phyloP scores from a whole-genome alignment of 2,329 filamentous ascomycete genomes.

The Calonectria crousiana region DNA sequence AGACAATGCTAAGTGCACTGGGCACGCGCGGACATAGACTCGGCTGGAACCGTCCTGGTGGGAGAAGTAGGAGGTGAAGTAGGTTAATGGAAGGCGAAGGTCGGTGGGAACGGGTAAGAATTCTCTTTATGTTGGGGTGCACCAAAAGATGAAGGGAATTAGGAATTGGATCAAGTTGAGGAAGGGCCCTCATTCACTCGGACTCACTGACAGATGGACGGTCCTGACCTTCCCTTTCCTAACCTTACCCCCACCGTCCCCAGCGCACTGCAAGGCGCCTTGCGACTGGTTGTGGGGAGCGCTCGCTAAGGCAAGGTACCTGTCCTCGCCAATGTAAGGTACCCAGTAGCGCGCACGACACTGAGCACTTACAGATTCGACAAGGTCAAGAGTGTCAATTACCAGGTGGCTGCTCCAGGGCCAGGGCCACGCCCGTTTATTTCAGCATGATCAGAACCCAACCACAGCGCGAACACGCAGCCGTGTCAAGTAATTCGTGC shows the following conservation, averaged over 20 bases:
- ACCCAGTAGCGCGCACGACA: slow-evolving; percentile 6
- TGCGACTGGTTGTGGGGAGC: slow-evolving; percentile 13
- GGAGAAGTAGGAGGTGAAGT: not conserved
- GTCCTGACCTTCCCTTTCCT: not conserved
- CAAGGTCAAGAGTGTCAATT: not conserved
- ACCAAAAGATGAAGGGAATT: slow-evolving; percentile 27
- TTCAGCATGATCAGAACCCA: not conserved
- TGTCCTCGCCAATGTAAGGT: slow-evolving; percentile 14
- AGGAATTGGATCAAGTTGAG: slow-evolving; percentile 18
- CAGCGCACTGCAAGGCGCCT: slow-evolving; percentile 9
- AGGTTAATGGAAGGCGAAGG: not conserved
- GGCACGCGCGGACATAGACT: not conserved
- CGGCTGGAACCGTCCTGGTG: slow-evolving; percentile 2
- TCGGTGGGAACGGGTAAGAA: slow-evolving; percentile 29
- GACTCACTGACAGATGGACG: not conserved
- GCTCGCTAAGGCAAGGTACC: slow-evolving; percentile 24
- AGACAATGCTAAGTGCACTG: slow-evolving; percentile 1
- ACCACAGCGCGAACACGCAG: not conserved
- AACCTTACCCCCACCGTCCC: slow-evolving; percentile 15
- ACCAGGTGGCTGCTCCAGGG: slow-evolving; percentile 2
- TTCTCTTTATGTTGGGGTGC: slow-evolving; percentile 41
- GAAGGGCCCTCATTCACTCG: not conserved
- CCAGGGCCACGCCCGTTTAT: slow-evolving; percentile 1
- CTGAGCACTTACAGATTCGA: slow-evolving; percentile 5
- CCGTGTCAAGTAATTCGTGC: not conserved